Evolutionary conservation across 2,329 filamentous ascomycete genomes (phyloP).

Genomic region (Colletotrichum lentis): DNA sequence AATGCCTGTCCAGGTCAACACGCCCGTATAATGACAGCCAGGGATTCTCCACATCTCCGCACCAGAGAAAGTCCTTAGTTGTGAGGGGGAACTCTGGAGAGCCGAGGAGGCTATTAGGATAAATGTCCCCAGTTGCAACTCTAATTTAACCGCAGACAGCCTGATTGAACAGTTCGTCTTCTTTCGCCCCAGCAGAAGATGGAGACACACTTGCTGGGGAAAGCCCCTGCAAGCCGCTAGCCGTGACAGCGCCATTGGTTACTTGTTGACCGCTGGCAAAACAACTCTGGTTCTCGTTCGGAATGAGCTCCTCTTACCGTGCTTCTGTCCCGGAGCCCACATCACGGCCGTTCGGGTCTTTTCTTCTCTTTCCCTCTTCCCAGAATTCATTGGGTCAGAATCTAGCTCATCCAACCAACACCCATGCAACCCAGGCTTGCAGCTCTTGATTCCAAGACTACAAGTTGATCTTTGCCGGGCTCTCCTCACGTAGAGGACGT

Average conservation of each 20-base stretch:
- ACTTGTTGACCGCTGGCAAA: constrained; percentile 7
- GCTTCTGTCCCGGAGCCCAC: constrained; percentile 13
- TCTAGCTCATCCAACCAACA: constrained; percentile 19
- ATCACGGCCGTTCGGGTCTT: constrained; percentile 8
- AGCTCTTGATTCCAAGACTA: constrained; percentile 29
- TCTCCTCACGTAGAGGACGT: constrained; percentile 35
- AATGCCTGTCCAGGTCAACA: neutral
- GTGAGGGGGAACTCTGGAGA: constrained; percentile 23
- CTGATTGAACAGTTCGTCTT: constrained; percentile 28
- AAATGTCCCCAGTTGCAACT: constrained; percentile 28
- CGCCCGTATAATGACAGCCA: constrained; percentile 1
- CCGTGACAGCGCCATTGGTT: constrained; percentile 19
- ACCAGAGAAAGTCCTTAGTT: neutral
- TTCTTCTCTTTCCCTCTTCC: neutral
- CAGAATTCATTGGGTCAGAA: neutral
- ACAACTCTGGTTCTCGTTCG: constrained; percentile 16
- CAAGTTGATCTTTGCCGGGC: constrained; percentile 5
- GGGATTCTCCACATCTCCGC: constrained; percentile 33
- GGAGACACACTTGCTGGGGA: constrained; percentile 18
- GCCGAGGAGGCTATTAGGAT: constrained; percentile 37
- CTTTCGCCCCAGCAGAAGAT: constrained; percentile 28
- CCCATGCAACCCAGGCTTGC: constrained; percentile 5
- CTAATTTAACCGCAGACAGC: constrained; percentile 37
- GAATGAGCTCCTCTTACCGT: constrained; percentile 23
- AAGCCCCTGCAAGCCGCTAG: constrained; percentile 21